These are phyloP conservation scores for Hypoxylon subgilvum DNA, from an alignment of 495 filamentous ascomycete species.

Conservation along the genomic window DNA sequence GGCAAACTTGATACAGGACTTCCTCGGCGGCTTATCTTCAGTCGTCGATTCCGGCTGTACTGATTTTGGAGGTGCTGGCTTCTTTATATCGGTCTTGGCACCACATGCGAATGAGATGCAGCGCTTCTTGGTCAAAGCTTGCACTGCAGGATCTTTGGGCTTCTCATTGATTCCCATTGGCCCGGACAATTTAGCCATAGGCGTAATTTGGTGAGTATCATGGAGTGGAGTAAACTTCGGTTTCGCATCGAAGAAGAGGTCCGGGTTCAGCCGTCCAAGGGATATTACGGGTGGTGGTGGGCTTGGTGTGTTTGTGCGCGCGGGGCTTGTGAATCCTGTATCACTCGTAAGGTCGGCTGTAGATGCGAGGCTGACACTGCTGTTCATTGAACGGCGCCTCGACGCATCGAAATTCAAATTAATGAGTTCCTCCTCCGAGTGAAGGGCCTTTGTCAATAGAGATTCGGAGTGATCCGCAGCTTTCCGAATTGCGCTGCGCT, in stretches of 20 bases:
- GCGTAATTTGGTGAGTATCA: conserved; percentile 11
- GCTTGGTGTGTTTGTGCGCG: conserved; percentile 85
- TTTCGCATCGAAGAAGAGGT: conserved; percentile 37
- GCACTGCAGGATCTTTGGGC: conserved; percentile 40
- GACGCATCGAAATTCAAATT: conserved; percentile 32
- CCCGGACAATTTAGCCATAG: conserved; percentile 14
- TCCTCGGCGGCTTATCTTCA: conserved; percentile 48
- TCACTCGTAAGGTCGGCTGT: conserved; percentile 90
- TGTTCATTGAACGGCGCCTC: conserved; percentile 73
- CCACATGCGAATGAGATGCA: conserved; percentile 93
- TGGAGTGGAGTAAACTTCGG: conserved; percentile 17
- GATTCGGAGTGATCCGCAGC: conserved; percentile 66
- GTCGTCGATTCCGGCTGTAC: conserved; percentile 30
- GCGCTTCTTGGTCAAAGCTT: conserved; percentile 64
- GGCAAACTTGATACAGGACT: conserved; percentile 58
- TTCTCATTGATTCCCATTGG: conserved; percentile 20
- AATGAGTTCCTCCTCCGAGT: conserved; percentile 59
- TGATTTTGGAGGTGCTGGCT: conserved; percentile 36
- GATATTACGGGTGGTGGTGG: conserved; percentile 67
- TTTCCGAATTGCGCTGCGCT: conserved; percentile 50
- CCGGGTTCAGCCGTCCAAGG: conserved; percentile 26
- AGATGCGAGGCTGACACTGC: conserved; percentile 77
- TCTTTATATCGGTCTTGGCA: conserved; percentile 48
- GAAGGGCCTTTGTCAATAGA: conserved; percentile 78
- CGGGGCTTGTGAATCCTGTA: conserved; percentile 87